These are phyloP conservation scores for Avena sativa DNA, from an alignment of 176 grass and related monocot species.

Conservation along the genomic window DNA sequence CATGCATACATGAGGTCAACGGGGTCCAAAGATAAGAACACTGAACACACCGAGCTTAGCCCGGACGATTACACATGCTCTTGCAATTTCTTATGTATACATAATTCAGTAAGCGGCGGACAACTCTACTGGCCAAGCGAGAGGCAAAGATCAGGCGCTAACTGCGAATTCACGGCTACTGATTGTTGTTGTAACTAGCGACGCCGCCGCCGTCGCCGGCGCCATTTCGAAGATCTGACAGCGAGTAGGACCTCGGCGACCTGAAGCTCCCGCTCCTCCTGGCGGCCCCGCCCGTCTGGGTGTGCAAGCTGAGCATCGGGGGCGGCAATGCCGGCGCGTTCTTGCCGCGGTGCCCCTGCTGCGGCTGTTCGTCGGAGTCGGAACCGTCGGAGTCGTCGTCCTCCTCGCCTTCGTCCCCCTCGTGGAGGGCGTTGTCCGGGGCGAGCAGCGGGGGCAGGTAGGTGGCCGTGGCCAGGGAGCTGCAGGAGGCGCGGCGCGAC, in stretches of 20 bases:
- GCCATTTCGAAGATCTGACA: slow-evolving; percentile 67
- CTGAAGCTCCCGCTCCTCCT: slow-evolving; percentile 46
- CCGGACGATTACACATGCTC: slow-evolving; percentile 33
- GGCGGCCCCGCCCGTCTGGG: slow-evolving; percentile 34
- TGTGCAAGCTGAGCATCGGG: not conserved
- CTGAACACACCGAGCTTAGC: slow-evolving; percentile 41
- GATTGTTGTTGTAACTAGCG: slow-evolving; percentile 23
- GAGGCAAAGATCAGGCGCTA: not conserved
- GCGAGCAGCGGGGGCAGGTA: slow-evolving; percentile 56
- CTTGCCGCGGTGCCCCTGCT: slow-evolving; percentile 35
- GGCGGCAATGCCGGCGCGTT: slow-evolving; percentile 60
- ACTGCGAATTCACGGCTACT: slow-evolving; percentile 31
- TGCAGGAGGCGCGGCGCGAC: slow-evolving; percentile 72
- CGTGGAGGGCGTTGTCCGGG: slow-evolving; percentile 51
- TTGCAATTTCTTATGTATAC: slow-evolving; percentile 14
- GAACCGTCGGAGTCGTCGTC: slow-evolving; percentile 51
- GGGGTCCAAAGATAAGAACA: not conserved
- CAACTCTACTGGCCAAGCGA: slow-evolving; percentile 36
- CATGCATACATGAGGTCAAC: slow-evolving; percentile 28
- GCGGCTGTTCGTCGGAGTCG: not conserved
- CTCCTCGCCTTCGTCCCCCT: slow-evolving; percentile 58
- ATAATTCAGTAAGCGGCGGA: slow-evolving; percentile 25
- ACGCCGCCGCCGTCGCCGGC: not conserved
- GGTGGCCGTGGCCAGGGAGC: slow-evolving; percentile 57
- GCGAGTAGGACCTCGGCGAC: slow-evolving; percentile 66